Evolutionary conservation across 768 basidiomycete species (phyloP), one percentile per base, ranked within the genome.

Genomic region (Phanerochaete carnosa): DNA sequence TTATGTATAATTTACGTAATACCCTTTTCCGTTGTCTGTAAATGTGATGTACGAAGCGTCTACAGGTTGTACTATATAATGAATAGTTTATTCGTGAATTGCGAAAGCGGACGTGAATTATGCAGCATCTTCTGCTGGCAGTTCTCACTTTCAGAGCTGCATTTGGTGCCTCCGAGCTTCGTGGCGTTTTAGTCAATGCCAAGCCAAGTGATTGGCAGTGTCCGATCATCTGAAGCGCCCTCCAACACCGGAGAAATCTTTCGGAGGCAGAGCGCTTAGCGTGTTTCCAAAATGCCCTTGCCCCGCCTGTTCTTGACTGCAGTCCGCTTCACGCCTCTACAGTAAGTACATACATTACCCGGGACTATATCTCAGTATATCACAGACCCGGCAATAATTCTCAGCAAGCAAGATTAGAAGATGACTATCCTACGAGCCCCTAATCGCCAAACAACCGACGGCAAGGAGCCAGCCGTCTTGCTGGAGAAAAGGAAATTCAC

Each of bases 131-230:
- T n/a, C n/a, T n/a, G n/a, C n/a, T n/a, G n/a, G n/a, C n/a, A n/a
- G n/a, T n/a, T n/a, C n/a, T n/a, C n/a, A 35, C 33, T 35, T 35
- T 35, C 33, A 7, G 16, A 26, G 49, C 11, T 51, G 22, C 26
- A 51, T 16, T 28, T 29, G 49, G 49, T 11, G 29, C 9, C 30
- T 7, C 29, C 30, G 19, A n/a, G 29, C 54, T 55, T 55, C 54
- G 54, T 55, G 54, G 54, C 54, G 54, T 55, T 39, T 35, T 25
- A 33, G 54, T 8, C 32, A 23, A 55, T 12, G n/a, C 54, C 39
- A 11, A 16, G 8, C 39, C 8, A 15, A 35, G 16, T 55, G 54
- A 55, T 55, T 32, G 52, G 52, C 30, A 32, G 30, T 35, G 6
- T 1, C 2, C 15, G 5, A 13, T 16, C 30, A 22, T 33, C 22